Conservation (phyloP, 805 yeast genomes). For the Metschnikowia noctiluminum region DNA sequence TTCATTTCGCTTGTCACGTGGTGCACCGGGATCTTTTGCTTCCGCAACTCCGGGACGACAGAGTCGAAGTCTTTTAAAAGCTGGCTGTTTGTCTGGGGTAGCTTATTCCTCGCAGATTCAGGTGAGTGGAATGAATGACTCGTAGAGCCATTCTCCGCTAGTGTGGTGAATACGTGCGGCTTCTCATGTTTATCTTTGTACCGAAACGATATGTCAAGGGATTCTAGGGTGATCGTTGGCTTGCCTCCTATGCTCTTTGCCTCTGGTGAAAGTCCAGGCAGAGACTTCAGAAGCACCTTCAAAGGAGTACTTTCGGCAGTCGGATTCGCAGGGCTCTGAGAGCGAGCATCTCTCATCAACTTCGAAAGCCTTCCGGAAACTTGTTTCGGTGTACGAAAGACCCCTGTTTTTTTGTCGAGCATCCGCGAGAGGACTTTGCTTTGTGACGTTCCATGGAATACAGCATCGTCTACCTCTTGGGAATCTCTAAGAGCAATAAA, state of each 20-base stretch:
- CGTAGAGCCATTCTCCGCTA: background rate
- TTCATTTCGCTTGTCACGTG: constrained; percentile 10
- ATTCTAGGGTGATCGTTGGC: constrained; percentile 1
- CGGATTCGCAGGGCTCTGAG: background rate
- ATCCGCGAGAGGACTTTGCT: constrained; percentile 40
- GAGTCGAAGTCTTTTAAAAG: constrained; percentile 9
- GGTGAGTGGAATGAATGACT: background rate
- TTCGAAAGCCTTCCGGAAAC: constrained; percentile 20
- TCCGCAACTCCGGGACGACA: constrained; percentile 3
- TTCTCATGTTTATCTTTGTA: constrained; percentile 9
- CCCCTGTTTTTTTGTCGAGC: constrained; percentile 35
- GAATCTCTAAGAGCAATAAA: constrained; percentile 30
- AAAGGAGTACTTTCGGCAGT: constrained; percentile 8
- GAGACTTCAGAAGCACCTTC: background rate
- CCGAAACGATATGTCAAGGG: constrained; percentile 12
- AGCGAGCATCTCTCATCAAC: constrained; percentile 6
- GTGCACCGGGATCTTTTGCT: constrained; percentile 11
- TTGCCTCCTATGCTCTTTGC: background rate
- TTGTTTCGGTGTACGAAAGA: constrained; percentile 36
- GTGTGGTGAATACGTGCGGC: constrained; percentile 10
- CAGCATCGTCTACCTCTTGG: constrained; percentile 20
- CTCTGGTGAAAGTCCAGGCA: background rate
- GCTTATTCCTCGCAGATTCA: background rate
- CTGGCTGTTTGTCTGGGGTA: constrained; percentile 6
- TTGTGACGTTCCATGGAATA: constrained; percentile 32